phyloP scores from a whole-genome alignment of 2,329 filamentous ascomycete genomes.

The Clarireedia homoeocarpa region DNA sequence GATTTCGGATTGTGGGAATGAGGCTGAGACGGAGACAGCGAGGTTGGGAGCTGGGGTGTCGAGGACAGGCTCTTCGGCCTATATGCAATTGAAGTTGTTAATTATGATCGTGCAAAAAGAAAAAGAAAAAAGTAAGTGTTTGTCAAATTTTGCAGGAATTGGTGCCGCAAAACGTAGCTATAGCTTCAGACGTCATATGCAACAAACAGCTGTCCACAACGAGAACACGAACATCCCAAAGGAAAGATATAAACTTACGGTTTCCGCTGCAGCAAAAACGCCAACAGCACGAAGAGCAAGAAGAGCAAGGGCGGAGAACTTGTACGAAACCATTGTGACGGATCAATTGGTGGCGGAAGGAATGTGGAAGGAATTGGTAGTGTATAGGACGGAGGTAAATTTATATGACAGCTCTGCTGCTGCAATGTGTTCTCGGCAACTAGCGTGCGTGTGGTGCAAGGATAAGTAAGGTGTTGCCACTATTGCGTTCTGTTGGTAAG shows the following conservation, averaged over 20 bases:
- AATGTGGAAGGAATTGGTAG: slow-evolving; percentile 1
- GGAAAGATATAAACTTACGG: slow-evolving; percentile 39
- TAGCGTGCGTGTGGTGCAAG: too few relatives aligned
- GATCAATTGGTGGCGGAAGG: slow-evolving; percentile 12
- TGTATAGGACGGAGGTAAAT: neutral
- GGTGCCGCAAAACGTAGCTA: neutral
- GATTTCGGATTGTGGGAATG: slow-evolving; percentile 58
- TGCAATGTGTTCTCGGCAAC: slow-evolving; percentile 11
- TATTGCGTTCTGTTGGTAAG: neutral
- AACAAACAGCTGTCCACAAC: slow-evolving; percentile 5
- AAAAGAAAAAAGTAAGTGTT: too few relatives aligned
- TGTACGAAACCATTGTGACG: slow-evolving; percentile 62
- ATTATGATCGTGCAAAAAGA: too few relatives aligned
- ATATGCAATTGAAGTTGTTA: neutral
- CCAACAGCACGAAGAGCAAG: slow-evolving; percentile 61
- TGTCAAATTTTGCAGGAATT: too few relatives aligned
- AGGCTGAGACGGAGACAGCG: slow-evolving; percentile 57
- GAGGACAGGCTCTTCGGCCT: slow-evolving; percentile 22
- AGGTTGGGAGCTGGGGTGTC: slow-evolving; percentile 36
- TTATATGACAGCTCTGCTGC: slow-evolving; percentile 2
- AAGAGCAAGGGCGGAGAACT: slow-evolving; percentile 63
- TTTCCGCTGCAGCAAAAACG: slow-evolving; percentile 49
- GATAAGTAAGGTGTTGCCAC: neutral
- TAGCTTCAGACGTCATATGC: slow-evolving; percentile 1
- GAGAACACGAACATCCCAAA: neutral